These are phyloP conservation scores for Arthrobotrys conoides DNA, from an alignment of 2,329 filamentous ascomycete genomes.

Conservation along the genomic window DNA sequence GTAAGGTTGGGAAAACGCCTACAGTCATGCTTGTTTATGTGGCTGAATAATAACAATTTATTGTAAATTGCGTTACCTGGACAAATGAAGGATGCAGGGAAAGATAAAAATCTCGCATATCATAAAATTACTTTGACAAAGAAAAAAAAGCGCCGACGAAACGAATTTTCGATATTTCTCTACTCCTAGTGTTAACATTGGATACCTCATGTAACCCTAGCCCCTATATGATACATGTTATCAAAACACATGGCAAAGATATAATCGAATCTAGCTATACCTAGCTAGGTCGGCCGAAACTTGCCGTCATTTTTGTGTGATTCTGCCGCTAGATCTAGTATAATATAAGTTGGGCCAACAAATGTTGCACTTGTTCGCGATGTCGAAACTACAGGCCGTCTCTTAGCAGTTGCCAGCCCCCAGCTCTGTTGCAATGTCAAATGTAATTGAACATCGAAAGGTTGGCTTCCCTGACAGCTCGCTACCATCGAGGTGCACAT, in stretches of 20 bases:
- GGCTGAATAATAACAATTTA: slow-evolving; percentile 25
- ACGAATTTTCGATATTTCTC: not conserved
- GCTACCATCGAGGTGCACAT: slow-evolving; percentile 16
- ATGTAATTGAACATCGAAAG: slow-evolving; percentile 12
- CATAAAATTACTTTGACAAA: slow-evolving; percentile 13
- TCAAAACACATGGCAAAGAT: slow-evolving; percentile 15
- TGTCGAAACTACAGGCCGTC: slow-evolving; percentile 14
- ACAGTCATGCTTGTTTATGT: not conserved
- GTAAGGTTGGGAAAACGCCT: not conserved
- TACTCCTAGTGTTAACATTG: not conserved
- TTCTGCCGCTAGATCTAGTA: slow-evolving; percentile 7
- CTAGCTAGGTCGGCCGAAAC: slow-evolving; percentile 8
- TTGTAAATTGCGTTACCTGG: not conserved
- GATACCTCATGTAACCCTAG: slow-evolving; percentile 17
- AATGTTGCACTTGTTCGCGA: slow-evolving; percentile 11
- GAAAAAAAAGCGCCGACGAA: not conserved
- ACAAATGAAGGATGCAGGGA: not conserved
- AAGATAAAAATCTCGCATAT: slow-evolving; percentile 6
- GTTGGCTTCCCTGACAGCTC: slow-evolving; percentile 15
- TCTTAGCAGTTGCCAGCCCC: slow-evolving; percentile 7
- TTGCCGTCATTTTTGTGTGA: slow-evolving; percentile 26
- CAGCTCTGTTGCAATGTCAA: slow-evolving; percentile 28
- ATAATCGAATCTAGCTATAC: slow-evolving; percentile 4
- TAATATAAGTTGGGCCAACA: slow-evolving; percentile 16
- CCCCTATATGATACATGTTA: slow-evolving; percentile 18